phyloP scores from a whole-genome alignment of 129 eudicot genomes.

The Lonicera japonica region DNA sequence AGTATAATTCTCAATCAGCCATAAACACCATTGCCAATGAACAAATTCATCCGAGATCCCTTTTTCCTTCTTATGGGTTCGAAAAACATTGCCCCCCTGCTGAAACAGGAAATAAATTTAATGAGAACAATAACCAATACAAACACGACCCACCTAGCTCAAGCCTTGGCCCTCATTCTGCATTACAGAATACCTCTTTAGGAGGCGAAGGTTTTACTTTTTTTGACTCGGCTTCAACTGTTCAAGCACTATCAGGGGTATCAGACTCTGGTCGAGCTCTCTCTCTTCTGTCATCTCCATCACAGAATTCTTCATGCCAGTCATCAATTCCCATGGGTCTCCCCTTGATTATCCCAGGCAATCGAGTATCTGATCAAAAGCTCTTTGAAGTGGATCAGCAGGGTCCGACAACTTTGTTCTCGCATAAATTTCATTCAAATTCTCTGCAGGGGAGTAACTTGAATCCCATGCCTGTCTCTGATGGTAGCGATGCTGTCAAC shows the following conservation, averaged over 20 bases:
- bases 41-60: conserved; percentile 18
- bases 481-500: conserved; percentile 13
- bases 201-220: conserved; percentile 24
- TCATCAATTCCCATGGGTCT: conserved; percentile 10
- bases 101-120: conserved; percentile 5
- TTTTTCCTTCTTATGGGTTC: conserved; percentile 9
- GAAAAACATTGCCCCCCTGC: conserved; percentile 27
- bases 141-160: conserved; percentile 1
- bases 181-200: conserved; percentile 12
- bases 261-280: conserved; percentile 42
- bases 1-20: conserved; percentile 23
- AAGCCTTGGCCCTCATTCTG: conserved; percentile 1
- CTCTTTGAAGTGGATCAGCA: conserved; percentile 20
- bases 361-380: no score
- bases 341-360: no score
- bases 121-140: conserved; percentile 11
- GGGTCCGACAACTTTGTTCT: conserved; percentile 16
- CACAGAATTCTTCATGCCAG: conserved; percentile 29
- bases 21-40: conserved; percentile 16
- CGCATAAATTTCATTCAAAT: conserved; percentile 22
- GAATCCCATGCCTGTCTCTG: conserved; percentile 18
- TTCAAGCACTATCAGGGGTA: conserved; percentile 20
- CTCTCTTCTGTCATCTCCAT: conserved; percentile 63
- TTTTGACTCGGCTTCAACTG: conserved; percentile 24
- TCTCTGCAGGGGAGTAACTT: conserved; percentile 14